phyloP scores from a whole-genome alignment of 2,329 filamentous ascomycete genomes.

The Chaetomiaceae sp. region DNA sequence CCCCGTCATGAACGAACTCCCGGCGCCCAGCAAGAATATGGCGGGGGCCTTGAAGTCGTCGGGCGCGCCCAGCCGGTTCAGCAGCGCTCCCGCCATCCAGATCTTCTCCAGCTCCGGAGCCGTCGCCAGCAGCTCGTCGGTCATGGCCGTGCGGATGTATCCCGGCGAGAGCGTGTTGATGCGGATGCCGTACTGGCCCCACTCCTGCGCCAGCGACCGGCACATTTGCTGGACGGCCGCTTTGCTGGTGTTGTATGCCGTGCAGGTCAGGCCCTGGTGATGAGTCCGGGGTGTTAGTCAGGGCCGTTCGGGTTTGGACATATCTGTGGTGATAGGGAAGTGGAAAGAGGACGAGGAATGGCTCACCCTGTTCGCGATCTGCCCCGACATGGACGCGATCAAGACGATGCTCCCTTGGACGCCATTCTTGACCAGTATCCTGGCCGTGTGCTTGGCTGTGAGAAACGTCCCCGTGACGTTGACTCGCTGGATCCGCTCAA shows the following conservation, averaged over 20 bases:
- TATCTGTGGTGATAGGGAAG: no score
- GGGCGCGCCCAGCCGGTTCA: background rate
- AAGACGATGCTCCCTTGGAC: background rate
- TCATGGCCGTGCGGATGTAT: slow-evolving; percentile 1
- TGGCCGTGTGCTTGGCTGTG: background rate
- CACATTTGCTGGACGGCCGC: slow-evolving; percentile 4
- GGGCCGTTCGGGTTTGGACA: no score
- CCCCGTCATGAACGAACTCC: slow-evolving; percentile 3
- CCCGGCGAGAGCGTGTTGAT: background rate
- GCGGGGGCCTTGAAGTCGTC: slow-evolving; percentile 2
- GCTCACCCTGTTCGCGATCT: background rate
- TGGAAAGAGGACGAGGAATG: background rate
- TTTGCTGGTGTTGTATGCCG: slow-evolving; percentile 1
- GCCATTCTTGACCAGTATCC: background rate
- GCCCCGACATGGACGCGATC: slow-evolving; percentile 3
- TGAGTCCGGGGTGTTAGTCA: background rate
- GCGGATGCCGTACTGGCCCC: background rate
- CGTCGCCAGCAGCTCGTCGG: background rate
- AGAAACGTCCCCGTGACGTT: background rate
- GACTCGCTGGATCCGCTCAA: slow-evolving; percentile 1
- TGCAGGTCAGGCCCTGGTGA: background rate
- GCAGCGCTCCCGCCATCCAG: background rate
- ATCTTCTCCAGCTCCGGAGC: slow-evolving; percentile 4
- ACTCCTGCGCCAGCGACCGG: background rate
- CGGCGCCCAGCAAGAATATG: background rate